These are phyloP conservation scores for Colletotrichum costaricense DNA, from an alignment of 2,329 filamentous ascomycete species.

Conservation along the genomic window DNA sequence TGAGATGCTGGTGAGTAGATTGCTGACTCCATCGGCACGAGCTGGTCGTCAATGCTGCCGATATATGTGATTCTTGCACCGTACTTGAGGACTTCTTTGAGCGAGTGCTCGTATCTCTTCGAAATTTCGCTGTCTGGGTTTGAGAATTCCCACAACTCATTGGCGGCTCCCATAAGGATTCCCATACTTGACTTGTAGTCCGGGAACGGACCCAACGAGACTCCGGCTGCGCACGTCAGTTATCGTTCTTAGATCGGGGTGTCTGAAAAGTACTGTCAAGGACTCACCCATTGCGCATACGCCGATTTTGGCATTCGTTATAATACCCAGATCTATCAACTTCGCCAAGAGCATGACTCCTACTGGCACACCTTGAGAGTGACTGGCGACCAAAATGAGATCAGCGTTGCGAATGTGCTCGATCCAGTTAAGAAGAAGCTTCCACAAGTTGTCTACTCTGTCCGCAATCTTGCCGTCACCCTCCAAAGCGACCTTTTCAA, in stretches of 20 bases:
- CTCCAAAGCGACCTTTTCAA: slow-evolving; percentile 94
- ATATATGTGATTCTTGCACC: slow-evolving; percentile 88
- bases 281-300: slow-evolving; percentile 80
- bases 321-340: slow-evolving; percentile 88
- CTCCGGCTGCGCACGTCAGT: slow-evolving; percentile 71
- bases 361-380: slow-evolving; percentile 96
- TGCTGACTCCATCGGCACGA: slow-evolving; percentile 91
- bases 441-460: slow-evolving; percentile 93
- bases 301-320: slow-evolving; percentile 81
- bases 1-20: slow-evolving; percentile 88
- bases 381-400: slow-evolving; percentile 90
- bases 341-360: slow-evolving; percentile 93
- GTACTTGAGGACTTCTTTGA: slow-evolving; percentile 80
- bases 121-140: slow-evolving; percentile 85
- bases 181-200: slow-evolving; percentile 91
- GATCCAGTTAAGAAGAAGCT: slow-evolving; percentile 93
- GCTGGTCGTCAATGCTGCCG: slow-evolving; percentile 95
- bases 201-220: slow-evolving; percentile 91
- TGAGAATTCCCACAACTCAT: slow-evolving; percentile 94
- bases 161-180: slow-evolving; percentile 89
- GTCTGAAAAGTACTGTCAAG: background rate
- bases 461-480: slow-evolving; percentile 94
- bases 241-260: background rate
- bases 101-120: slow-evolving; percentile 79
- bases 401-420: slow-evolving; percentile 89